These are phyloP conservation scores for Rhododendron henanense DNA, from an alignment of 148 eudicot species.

Conservation along the genomic window DNA sequence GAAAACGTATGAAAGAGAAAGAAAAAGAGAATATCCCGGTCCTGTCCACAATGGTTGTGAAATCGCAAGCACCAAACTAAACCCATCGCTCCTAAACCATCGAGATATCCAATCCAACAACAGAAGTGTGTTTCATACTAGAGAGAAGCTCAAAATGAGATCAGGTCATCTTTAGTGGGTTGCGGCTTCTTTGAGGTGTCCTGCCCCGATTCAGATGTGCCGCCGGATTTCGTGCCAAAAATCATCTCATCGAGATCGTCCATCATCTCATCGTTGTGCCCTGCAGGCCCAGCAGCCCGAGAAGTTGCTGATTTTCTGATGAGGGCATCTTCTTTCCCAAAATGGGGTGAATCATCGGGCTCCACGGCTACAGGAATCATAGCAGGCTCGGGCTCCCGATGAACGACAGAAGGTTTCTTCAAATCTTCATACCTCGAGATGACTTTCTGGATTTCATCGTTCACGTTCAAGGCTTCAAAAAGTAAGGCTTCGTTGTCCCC, in stretches of 20 bases:
- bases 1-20: neutral
- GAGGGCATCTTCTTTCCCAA: conserved; percentile 62
- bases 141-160: conserved; percentile 38
- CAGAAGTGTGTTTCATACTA: neutral
- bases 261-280: conserved; percentile 79
- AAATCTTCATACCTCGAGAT: conserved; percentile 75
- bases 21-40: neutral
- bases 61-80: neutral
- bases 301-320: conserved; percentile 53
- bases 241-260: conserved; percentile 98
- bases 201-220: conserved; percentile 44
- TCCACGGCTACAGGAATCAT: conserved; percentile 91
- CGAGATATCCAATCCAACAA: neutral
- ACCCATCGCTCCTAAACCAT: neutral
- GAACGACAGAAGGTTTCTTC: conserved; percentile 43
- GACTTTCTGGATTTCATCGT: conserved; percentile 85
- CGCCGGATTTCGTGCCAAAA: conserved; percentile 65
- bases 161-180: conserved; percentile 76
- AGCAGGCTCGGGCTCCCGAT: conserved; percentile 71
- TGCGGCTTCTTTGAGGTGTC: conserved; percentile 46
- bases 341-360: conserved; percentile 76
- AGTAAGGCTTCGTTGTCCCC: conserved; percentile 91
- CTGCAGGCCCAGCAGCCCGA: conserved; percentile 41
- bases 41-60: neutral
- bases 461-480: conserved; percentile 92